A percentile compares a stretch with the other conserved stretches of the same genome.
Conservation (phyloP, 805 yeast species). For the Tetrapisispora phaffii region DNA sequence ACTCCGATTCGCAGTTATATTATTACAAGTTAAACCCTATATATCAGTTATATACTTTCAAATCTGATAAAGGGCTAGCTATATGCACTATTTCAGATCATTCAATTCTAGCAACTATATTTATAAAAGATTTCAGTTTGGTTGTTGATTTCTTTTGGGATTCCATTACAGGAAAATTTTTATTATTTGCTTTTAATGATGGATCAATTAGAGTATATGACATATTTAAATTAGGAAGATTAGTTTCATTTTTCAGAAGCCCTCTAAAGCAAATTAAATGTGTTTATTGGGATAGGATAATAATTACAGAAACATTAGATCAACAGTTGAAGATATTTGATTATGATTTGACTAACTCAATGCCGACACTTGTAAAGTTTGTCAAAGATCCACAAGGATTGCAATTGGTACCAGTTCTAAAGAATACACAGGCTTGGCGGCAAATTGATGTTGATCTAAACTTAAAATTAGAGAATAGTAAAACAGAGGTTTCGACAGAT, state of each 20-base stretch:
- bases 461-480: not conserved
- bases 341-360: slow-evolving; percentile 10
- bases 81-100: slow-evolving; percentile 13
- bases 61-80: slow-evolving; percentile 9
- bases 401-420: slow-evolving; percentile 10
- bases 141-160: slow-evolving; percentile 21
- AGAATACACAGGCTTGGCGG: slow-evolving; percentile 14
- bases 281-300: slow-evolving; percentile 16
- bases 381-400: slow-evolving; percentile 12
- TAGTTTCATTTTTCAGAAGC: slow-evolving; percentile 14
- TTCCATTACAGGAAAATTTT: slow-evolving; percentile 22
- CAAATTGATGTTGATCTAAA: not conserved
- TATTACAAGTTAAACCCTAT: slow-evolving; percentile 10
- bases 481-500: not conserved
- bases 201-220: slow-evolving; percentile 47
- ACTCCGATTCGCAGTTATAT: not conserved
- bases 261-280: slow-evolving; percentile 5
- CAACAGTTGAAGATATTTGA: slow-evolving; percentile 6
- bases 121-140: slow-evolving; percentile 14
- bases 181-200: slow-evolving; percentile 37
- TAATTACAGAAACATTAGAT: not conserved
- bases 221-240: slow-evolving; percentile 18
- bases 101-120: slow-evolving; percentile 12
- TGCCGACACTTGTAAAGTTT: slow-evolving; percentile 18
- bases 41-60: slow-evolving; percentile 10